phyloP scores from a whole-genome alignment of 179 eudicot species.

The Actinidia polygama region DNA sequence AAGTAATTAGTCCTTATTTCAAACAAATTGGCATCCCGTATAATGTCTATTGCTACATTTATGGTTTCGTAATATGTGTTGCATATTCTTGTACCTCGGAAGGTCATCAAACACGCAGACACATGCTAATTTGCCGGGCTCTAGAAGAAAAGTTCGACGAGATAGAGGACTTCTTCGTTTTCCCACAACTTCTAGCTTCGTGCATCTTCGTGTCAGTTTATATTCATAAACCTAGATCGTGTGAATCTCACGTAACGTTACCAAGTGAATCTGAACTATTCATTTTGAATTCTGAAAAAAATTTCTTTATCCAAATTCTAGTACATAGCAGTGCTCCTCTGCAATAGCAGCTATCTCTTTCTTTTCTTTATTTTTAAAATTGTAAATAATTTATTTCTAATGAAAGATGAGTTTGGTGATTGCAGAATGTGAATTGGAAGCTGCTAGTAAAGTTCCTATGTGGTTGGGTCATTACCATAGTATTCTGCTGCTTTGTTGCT shows the following conservation, averaged over 20 bases:
- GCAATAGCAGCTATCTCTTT: no score
- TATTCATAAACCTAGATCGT: neutral
- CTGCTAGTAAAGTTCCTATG: conserved; percentile 2
- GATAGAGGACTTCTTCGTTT: conserved; percentile 4
- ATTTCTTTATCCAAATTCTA: no score
- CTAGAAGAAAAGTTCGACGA: conserved; percentile 21
- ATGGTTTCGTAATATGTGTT: no score
- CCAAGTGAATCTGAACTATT: no score
- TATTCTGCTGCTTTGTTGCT: conserved; percentile 20
- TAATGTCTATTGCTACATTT: no score
- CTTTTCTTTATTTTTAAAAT: no score
- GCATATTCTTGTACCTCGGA: neutral
- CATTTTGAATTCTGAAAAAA: no score
- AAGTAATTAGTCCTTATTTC: no score
- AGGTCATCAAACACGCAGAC: conserved; percentile 19
- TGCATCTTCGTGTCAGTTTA: conserved; percentile 2
- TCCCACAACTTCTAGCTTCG: conserved; percentile 7
- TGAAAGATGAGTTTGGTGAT: neutral
- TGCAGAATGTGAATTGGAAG: conserved; percentile 23
- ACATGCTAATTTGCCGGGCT: conserved; percentile 7
- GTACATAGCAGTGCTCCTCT: no score
- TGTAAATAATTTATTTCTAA: no score
- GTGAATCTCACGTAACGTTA: no score
- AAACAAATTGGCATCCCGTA: no score
- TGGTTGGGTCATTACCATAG: conserved; percentile 4